Evolutionary conservation across 495 filamentous ascomycete genomes (phyloP).

Genomic region (Delitschia confertaspora): DNA sequence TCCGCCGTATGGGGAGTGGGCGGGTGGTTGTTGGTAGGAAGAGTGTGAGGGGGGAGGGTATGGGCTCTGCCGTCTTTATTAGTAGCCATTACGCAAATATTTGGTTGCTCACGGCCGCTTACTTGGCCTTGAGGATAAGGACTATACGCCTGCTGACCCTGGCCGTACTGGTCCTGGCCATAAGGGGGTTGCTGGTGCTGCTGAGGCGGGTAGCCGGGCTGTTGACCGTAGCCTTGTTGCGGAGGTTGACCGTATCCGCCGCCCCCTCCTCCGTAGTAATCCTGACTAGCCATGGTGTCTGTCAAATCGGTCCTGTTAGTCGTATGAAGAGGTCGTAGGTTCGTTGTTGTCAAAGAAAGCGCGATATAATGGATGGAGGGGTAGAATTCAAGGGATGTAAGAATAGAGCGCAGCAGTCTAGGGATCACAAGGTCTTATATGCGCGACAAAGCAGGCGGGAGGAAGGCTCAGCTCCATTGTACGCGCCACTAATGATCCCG

Average conservation of each 20-base stretch:
- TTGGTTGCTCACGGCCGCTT: background rate
- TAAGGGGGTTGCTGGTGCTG: conserved; percentile 6
- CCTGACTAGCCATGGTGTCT: conserved; percentile 14
- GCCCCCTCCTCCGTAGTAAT: conserved; percentile 10
- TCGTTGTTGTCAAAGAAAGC: too few relatives aligned
- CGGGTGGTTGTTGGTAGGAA: conserved; percentile 12
- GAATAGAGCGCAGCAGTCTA: too few relatives aligned
- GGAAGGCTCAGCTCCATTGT: too few relatives aligned
- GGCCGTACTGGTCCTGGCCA: conserved; percentile 11
- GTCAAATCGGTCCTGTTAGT: background rate
- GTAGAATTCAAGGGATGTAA: too few relatives aligned
- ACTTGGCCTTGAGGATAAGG: conserved; percentile 12
- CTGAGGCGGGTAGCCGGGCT: conserved; percentile 2
- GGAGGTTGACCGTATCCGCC: conserved; percentile 11
- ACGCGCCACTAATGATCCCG: too few relatives aligned
- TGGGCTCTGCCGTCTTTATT: background rate
- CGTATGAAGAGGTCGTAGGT: too few relatives aligned
- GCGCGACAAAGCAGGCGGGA: too few relatives aligned
- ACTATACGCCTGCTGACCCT: conserved; percentile 19
- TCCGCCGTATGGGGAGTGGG: conserved; percentile 10
- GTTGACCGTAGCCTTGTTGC: conserved; percentile 1
- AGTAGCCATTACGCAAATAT: background rate
- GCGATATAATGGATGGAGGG: too few relatives aligned
- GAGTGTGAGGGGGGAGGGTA: conserved; percentile 9
- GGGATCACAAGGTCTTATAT: too few relatives aligned